Evolutionary conservation across 176 grass and related monocot genomes (phyloP).

Genomic region (Phyllostachys edulis): DNA sequence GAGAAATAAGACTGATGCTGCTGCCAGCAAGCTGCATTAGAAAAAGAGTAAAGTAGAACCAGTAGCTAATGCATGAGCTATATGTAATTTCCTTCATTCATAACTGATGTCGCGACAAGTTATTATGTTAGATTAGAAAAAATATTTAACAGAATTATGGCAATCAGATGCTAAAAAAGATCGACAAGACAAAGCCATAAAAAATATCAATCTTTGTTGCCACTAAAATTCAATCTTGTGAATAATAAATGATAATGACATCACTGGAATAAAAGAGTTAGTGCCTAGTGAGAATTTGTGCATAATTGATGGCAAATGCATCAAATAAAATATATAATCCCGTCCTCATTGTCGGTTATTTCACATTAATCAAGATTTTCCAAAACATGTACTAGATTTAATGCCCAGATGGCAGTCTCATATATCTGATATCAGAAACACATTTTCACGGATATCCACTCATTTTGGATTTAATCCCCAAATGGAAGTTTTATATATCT

Average conservation of each 20-base stretch:
- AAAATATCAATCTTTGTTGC: neutral
- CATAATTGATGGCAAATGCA: neutral
- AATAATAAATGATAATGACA: neutral
- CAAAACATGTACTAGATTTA: neutral
- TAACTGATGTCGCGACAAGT: neutral
- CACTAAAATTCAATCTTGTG: neutral
- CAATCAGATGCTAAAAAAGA: neutral
- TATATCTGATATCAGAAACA: neutral
- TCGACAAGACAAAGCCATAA: constrained; percentile 3
- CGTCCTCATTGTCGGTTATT: neutral
- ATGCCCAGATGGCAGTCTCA: neutral
- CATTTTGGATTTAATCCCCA: too few relatives aligned
- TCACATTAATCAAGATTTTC: neutral
- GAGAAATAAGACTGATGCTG: neutral
- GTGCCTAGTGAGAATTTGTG: neutral
- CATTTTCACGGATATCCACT: too few relatives aligned
- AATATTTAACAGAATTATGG: neutral
- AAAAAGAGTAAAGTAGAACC: neutral
- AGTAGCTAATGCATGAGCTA: constrained; percentile 10
- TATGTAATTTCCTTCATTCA: neutral
- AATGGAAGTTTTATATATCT: too few relatives aligned
- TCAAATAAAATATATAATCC: neutral
- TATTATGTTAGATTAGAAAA: neutral
- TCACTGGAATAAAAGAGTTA: neutral
- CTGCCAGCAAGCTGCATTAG: neutral